Conservation (phyloP, 306 rosid species). For the Begonia masoniana region DNA sequence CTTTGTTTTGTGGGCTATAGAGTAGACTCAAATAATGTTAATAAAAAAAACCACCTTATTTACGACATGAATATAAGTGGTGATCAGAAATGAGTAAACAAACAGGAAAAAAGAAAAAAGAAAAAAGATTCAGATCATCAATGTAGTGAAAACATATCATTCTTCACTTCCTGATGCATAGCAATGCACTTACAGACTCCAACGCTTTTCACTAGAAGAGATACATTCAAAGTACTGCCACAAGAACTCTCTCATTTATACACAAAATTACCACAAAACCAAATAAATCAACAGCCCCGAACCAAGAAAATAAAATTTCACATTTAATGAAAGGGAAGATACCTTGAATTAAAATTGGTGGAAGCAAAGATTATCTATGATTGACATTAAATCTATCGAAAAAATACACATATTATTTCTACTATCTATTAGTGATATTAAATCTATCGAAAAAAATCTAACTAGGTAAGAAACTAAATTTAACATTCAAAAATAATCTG, state of each 20-base stretch:
- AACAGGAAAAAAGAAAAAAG: not conserved
- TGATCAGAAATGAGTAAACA: not conserved
- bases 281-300: too few relatives aligned
- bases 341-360: constrained; percentile 19
- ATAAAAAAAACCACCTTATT: not conserved
- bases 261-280: not conserved
- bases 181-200: constrained; percentile 59
- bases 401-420: too few relatives aligned
- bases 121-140: not conserved
- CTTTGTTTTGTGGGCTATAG: constrained; percentile 54
- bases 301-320: not conserved
- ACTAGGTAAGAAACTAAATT: too few relatives aligned
- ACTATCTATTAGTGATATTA: too few relatives aligned
- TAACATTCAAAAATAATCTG: too few relatives aligned
- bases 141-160: constrained; percentile 16
- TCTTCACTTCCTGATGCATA: constrained; percentile 43
- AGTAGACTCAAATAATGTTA: constrained; percentile 1
- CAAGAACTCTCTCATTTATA: not conserved
- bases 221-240: constrained; percentile 34
- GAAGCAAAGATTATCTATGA: constrained; percentile 21
- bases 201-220: constrained; percentile 29
- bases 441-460: too few relatives aligned
- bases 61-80: not conserved
- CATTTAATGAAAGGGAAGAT: not conserved
- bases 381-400: too few relatives aligned